Conservation (phyloP, 805 yeast species). For the Suhomyces canberraensis region DNA sequence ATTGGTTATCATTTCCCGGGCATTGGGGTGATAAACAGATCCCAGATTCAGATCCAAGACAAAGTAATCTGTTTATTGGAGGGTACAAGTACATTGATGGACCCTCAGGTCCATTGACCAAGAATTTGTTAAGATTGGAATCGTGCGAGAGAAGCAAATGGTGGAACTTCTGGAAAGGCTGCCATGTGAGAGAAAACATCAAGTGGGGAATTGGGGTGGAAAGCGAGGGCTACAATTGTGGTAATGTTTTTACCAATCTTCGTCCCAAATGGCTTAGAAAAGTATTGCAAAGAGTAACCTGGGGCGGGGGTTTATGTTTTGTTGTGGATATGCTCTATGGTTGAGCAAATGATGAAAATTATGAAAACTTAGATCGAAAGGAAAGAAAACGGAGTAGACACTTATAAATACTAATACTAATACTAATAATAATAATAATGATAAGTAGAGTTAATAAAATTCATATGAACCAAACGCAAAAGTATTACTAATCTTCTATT, state of each 20-base stretch:
- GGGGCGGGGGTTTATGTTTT: conserved; percentile 63
- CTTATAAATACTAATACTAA: too few species aligned
- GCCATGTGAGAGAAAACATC: conserved; percentile 71
- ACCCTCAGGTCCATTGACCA: conserved; percentile 84
- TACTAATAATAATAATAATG: too few species aligned
- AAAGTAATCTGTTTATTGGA: conserved; percentile 75
- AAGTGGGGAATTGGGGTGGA: conserved; percentile 88
- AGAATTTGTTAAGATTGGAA: conserved; percentile 63
- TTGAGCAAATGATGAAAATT: too few species aligned
- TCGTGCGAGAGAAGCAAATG: conserved; percentile 86
- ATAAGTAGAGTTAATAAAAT: too few species aligned
- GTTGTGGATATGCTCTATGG: conserved; percentile 51
- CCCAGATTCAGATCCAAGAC: conserved; percentile 67
- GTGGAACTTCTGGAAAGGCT: conserved; percentile 88
- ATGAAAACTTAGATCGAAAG: too few species aligned
- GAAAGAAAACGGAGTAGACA: too few species aligned
- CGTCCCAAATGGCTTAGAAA: conserved; percentile 50
- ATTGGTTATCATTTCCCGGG: conserved; percentile 81
- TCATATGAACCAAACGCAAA: too few species aligned
- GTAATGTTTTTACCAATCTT: conserved; percentile 53
- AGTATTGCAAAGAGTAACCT: conserved; percentile 47
- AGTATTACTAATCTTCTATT: too few species aligned
- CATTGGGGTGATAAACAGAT: conserved; percentile 89
- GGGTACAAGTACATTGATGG: conserved; percentile 92
- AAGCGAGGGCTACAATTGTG: conserved; percentile 82